Base-by-base conservation (phyloP, 2,329 filamentous ascomycete species). In the Fusarium tanahbumbuense region DNA sequence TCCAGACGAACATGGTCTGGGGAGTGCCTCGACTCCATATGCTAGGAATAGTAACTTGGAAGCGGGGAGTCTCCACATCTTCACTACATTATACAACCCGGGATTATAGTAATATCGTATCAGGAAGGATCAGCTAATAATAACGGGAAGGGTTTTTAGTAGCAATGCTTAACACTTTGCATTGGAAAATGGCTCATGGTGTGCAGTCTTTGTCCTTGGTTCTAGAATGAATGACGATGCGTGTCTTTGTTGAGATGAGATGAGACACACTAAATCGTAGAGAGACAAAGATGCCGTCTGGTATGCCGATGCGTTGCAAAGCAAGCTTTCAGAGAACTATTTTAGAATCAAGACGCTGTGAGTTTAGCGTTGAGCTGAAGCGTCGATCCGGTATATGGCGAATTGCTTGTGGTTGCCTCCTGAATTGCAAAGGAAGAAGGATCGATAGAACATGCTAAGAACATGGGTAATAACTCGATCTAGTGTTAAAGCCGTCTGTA, bases 21-120 rank as follows among this genome's bases (percentile, higher is more conserved):
- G 41, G 34, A 34, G 34, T 52, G 32, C 34, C 34, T 37, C 4
- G 41, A 23, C 41, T 44, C 41, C 49, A n/a, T 27, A 40, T 57
- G 28, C 47, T 37, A 58, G 60, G 48, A 69, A 71, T 68, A 71
- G 68, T 32, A 68, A 55, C 49, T 37, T 54, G 40, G 32, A 54
- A 65, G 55, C 50, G 54, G 59, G 56, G 59, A 56, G 27, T 52
- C 59, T 37, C 54, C 47, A 56, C 56, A 67, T 41, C 28, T 53
- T 53, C n/a, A 52, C 18, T 40, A 70, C 32, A 20, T 47, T 41
- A 28, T 28, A 30, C 37, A 16, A 42, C 13, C 60, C 41, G n/a
- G 37, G 49, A 52, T 37, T 23, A 52, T 52, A 28, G 18, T 53
- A 27, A 22, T 28, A 42, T 41, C 18, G 49, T 28, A 42, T 42